phyloP scores from a whole-genome alignment of 1,284 basidiomycete species.

The Moesziomyces antarcticus region DNA sequence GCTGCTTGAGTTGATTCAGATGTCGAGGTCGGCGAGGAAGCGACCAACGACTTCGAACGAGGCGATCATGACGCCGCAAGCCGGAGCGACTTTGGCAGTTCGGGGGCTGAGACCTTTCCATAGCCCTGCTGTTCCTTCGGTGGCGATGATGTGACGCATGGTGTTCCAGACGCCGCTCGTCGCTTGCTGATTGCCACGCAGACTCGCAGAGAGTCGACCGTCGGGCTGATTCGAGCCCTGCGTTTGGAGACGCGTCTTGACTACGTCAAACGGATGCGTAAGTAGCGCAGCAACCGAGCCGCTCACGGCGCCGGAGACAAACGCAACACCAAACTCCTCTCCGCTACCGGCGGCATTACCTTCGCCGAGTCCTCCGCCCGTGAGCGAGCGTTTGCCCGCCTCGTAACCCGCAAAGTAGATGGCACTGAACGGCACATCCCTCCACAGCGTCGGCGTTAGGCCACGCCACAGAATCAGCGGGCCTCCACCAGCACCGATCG shows the following conservation, averaged over 20 bases:
- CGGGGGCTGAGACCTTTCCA: conserved; percentile 88
- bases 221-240: conserved; percentile 6
- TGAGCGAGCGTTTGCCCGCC: conserved; percentile 63
- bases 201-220: conserved; percentile 5
- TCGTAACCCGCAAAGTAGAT: conserved; percentile 79
- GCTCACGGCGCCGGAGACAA: conserved; percentile 78
- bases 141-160: conserved; percentile 77
- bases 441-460: conserved; percentile 89
- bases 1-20: not conserved
- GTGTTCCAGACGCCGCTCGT: conserved; percentile 64
- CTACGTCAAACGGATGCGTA: conserved; percentile 94
- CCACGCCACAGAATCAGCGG: conserved; percentile 85
- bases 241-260: conserved; percentile 88
- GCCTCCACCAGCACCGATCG: conserved; percentile 69
- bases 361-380: conserved; percentile 68
- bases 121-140: conserved; percentile 81
- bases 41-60: conserved; percentile 81
- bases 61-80: conserved; percentile 97
- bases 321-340: conserved; percentile 79
- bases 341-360: conserved; percentile 55
- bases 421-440: conserved; percentile 96
- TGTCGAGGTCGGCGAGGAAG: conserved; percentile 36
- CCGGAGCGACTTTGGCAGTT: conserved; percentile 96
- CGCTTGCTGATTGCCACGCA: not conserved
- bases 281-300: conserved; percentile 79